Evolutionary conservation across 1,284 basidiomycete species (phyloP).

Genomic region (Amylostereum chailletii): DNA sequence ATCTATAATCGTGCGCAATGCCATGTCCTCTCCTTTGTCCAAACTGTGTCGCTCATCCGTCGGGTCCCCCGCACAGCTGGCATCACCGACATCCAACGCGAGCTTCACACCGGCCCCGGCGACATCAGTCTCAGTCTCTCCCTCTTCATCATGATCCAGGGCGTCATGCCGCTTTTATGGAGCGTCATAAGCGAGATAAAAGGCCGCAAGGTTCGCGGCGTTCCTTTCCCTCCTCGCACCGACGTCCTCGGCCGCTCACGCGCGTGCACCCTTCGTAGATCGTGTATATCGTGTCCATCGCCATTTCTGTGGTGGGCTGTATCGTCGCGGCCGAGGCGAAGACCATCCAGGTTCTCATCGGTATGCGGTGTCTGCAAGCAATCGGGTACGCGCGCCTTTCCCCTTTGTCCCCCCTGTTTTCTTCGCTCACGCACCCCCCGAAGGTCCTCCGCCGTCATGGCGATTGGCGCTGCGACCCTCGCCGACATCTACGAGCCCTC

Average conservation of each 20-base stretch:
- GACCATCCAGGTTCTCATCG: conserved; percentile 61
- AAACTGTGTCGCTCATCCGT: not conserved
- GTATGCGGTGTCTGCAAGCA: conserved; percentile 63
- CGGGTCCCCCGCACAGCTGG: conserved; percentile 32
- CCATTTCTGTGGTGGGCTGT: conserved; percentile 55
- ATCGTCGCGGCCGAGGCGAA: conserved; percentile 59
- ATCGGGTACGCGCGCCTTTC: conserved; percentile 34
- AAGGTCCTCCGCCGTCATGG: conserved; percentile 44
- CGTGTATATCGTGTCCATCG: conserved; percentile 56
- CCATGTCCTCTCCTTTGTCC: not conserved
- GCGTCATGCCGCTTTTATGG: conserved; percentile 63
- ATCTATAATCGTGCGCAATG: conserved; percentile 56
- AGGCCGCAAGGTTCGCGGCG: conserved; percentile 58
- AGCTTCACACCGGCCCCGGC: conserved; percentile 56
- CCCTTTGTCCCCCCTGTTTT: not conserved
- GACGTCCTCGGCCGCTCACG: not conserved
- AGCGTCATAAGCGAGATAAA: conserved; percentile 68
- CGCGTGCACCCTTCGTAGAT: conserved; percentile 26
- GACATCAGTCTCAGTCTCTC: conserved; percentile 71
- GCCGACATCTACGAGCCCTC: conserved; percentile 76
- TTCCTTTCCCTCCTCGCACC: not conserved
- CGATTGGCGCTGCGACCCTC: conserved; percentile 75
- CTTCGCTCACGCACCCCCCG: not conserved
- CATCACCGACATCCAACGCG: conserved; percentile 54
- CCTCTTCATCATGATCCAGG: conserved; percentile 76